Percentiles rank a stretch among this genome's conserved stretches.
phyloP scores from a whole-genome alignment of 495 filamentous ascomycete genomes.

The Physcia stellaris region DNA sequence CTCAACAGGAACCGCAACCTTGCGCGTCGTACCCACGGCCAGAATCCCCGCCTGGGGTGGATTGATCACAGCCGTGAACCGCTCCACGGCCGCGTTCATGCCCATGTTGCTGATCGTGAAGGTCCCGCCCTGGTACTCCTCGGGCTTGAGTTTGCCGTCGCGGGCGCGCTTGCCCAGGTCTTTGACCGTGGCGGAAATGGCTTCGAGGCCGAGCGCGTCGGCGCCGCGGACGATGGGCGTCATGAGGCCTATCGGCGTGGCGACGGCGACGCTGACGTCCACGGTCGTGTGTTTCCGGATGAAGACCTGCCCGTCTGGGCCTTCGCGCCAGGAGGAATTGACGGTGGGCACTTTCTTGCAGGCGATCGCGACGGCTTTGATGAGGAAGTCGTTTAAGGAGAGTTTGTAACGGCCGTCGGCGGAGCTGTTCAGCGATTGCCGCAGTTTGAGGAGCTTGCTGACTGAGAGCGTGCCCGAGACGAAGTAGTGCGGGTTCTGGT shows the following conservation, averaged over 20 bases:
- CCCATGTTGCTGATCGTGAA: conserved; percentile 99
- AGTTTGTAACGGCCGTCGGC: conserved; percentile 93
- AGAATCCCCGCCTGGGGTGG: conserved; percentile 94
- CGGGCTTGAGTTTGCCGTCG: conserved; percentile 97
- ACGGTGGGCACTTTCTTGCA: conserved; percentile 86
- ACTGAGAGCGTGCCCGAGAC: conserved; percentile 81
- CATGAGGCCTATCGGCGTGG: conserved; percentile 89
- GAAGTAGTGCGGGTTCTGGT: conserved; percentile 96
- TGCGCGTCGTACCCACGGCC: conserved; percentile 85
- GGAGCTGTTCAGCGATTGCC: conserved; percentile 79
- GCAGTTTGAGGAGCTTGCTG: conserved; percentile 86
- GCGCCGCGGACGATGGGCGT: conserved; percentile 92
- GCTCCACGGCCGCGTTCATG: conserved; percentile 92
- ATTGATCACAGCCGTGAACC: conserved; percentile 99
- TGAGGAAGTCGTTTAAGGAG: conserved; percentile 96
- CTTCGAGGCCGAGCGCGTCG: conserved; percentile 66
- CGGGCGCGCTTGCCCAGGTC: conserved; percentile 90
- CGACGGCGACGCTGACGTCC: conserved; percentile 87
- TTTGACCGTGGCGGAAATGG: conserved; percentile 81
- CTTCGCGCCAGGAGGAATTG: conserved; percentile 87
- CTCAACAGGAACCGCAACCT: conserved; percentile 68
- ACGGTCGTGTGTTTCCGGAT: conserved; percentile 87
- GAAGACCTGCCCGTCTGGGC: conserved; percentile 54
- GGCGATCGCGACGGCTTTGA: conserved; percentile 86
- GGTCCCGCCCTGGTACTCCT: conserved; percentile 97